Base-by-base conservation (phyloP, 805 yeast species). In the Monosporozyma unispora region DNA sequence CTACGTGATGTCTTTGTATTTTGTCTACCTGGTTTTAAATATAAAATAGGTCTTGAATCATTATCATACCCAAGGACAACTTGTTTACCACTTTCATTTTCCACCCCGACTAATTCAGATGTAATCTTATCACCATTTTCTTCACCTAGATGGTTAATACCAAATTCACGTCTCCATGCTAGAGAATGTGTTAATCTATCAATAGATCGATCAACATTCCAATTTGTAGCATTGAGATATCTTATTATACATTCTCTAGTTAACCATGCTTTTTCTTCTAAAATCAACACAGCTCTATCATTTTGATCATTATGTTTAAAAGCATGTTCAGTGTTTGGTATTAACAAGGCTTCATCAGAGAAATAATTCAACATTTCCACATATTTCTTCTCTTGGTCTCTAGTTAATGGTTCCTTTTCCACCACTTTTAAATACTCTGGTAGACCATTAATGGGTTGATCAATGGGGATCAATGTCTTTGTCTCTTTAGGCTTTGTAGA, bases 131-230 rank as follows among this genome's bases (percentile, higher is more conserved):
- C 78, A 41, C 67, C 67, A 45, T 61, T 57, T 49, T 74, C 81
- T 52, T 73, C 79, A 21, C 66, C 76, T 57, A 66, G 41, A 22
- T 61, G 53, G 40, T 74, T 66, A 33, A 85, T 82, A 22, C 97
- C 97, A 63, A 89, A 90, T 56, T 86, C 91, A 57, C 97, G 80
- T 71, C 99, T 80, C 99, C 99, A 93, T 3, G 87, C 82, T 19
- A 93, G 56, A 0, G 98, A 83, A 21, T 79, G 78, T 55, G 80
- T 84, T 10, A 93, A 73, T 60, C 99, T 78, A 49, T 76, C 76
- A 46, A 81, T 82, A 38, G 95, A 86, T 11, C 83, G 87, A 27
- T 74, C 67, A 0, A 74, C 75, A 28, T 77, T 74, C 99, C 99
- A 93, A 65, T 88, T 91, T 22, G 96, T 85, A 22, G 99, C 99